Conservation (phyloP, 495 filamentous ascomycete genomes). For the Penicillium cataractarum region DNA sequence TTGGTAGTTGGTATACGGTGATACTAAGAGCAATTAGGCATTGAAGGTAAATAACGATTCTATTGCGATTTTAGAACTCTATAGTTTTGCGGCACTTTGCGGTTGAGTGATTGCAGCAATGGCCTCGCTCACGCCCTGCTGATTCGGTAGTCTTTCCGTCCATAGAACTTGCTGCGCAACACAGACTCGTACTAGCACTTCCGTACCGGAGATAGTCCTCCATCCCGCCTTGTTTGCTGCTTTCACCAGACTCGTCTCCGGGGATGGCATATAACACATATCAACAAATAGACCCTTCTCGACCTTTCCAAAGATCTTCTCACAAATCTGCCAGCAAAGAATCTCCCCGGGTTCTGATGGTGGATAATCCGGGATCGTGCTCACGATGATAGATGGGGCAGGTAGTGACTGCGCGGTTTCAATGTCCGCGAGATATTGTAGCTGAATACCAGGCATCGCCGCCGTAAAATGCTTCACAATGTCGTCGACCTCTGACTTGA, state of each 20-base stretch:
- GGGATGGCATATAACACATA: conserved; percentile 70
- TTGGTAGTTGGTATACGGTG: no score
- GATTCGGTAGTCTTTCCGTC: conserved; percentile 10
- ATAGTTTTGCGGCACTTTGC: background rate
- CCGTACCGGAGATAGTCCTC: conserved; percentile 56
- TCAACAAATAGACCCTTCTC: conserved; percentile 62
- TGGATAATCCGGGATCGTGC: conserved; percentile 61
- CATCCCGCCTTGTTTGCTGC: conserved; percentile 54
- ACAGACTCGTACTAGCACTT: conserved; percentile 65
- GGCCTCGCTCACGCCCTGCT: conserved; percentile 6
- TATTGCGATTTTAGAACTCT: background rate
- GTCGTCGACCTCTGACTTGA: conserved; percentile 54
- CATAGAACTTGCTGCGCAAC: conserved; percentile 51
- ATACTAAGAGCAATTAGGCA: background rate
- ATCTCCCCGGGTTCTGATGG: conserved; percentile 54
- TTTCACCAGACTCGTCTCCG: conserved; percentile 54
- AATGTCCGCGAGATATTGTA: conserved; percentile 51
- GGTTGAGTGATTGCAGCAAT: conserved; percentile 9
- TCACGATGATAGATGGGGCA: conserved; percentile 54
- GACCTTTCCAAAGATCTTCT: conserved; percentile 45
- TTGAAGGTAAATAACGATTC: background rate
- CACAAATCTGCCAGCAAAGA: conserved; percentile 36
- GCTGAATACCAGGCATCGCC: conserved; percentile 4
- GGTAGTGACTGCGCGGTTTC: conserved; percentile 52
- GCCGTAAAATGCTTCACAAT: conserved; percentile 51